phyloP scores from a whole-genome alignment of 768 basidiomycete genomes.

The Lyophyllum semitale region DNA sequence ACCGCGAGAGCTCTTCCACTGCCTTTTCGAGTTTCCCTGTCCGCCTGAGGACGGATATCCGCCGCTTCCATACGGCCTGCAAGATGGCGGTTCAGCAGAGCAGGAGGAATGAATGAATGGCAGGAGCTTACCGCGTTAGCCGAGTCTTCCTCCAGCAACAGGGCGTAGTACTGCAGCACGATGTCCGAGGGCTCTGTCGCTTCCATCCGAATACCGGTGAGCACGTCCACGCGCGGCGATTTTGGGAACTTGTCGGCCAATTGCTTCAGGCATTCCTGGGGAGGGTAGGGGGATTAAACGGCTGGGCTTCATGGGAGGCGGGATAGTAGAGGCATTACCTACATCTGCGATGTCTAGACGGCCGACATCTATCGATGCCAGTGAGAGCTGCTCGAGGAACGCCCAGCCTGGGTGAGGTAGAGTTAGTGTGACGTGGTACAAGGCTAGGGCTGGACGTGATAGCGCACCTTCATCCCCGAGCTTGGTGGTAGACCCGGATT shows the following conservation, averaged over 20 bases:
- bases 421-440: conserved; percentile 2
- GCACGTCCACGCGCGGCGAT: conserved; percentile 78
- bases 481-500: conserved; percentile 42
- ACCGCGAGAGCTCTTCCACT: conserved; percentile 67
- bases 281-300: conserved; percentile 19
- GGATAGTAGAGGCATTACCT: conserved; percentile 24
- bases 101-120: background rate
- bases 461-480: conserved; percentile 59
- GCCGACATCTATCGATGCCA: conserved; percentile 79
- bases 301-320: conserved; percentile 15
- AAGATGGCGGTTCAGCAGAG: background rate
- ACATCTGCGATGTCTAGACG: conserved; percentile 77
- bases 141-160: conserved; percentile 63
- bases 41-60: conserved; percentile 69
- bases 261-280: conserved; percentile 62
- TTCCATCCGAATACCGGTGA: conserved; percentile 81
- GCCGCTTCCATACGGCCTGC: conserved; percentile 82
- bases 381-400: conserved; percentile 76
- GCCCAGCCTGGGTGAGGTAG: conserved; percentile 60
- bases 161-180: conserved; percentile 66
- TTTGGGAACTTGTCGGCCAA: conserved; percentile 70
- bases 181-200: conserved; percentile 55
- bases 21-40: conserved; percentile 65
- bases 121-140: conserved; percentile 63
- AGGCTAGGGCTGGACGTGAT: background rate